Conservation (phyloP, 2,329 filamentous ascomycete genomes). For the Penicillium capsulatum region DNA sequence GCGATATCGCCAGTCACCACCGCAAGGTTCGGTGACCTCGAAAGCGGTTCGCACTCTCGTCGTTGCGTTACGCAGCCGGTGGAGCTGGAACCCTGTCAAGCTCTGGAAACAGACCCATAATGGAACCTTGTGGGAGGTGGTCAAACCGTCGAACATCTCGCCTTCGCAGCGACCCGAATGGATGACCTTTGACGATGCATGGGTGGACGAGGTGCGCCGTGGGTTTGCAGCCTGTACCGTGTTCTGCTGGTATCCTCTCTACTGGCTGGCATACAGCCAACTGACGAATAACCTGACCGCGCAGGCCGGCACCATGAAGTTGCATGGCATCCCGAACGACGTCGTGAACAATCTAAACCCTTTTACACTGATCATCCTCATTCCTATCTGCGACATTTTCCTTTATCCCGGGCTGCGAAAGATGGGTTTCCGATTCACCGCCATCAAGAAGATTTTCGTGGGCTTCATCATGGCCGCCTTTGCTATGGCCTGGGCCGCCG, state of each 20-base stretch:
- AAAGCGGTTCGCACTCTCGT: conserved; percentile 62
- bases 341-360: conserved; percentile 55
- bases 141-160: conserved; percentile 7
- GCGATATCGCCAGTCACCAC: conserved; percentile 61
- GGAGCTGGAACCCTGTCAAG: conserved; percentile 56
- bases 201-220: conserved; percentile 73
- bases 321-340: conserved; percentile 54
- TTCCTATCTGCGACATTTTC: conserved; percentile 51
- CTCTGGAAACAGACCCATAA: conserved; percentile 22
- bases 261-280: conserved; percentile 49
- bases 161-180: conserved; percentile 11
- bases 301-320: conserved; percentile 52
- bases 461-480: conserved; percentile 48
- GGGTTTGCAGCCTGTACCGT: conserved; percentile 66
- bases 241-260: conserved; percentile 50
- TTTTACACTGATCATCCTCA: conserved; percentile 51
- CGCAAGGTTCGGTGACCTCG: conserved; percentile 66
- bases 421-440: conserved; percentile 47
- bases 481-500: conserved; percentile 49
- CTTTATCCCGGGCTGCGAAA: conserved; percentile 50
- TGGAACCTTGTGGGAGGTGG: conserved; percentile 16
- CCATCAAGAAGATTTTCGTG: conserved; percentile 51
- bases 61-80: conserved; percentile 60
- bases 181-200: conserved; percentile 65
- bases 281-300: conserved; percentile 55